Evolutionary conservation across 768 basidiomycete species (phyloP), one percentile per base, ranked within the genome.

Genomic region (Russula vinacea): DNA sequence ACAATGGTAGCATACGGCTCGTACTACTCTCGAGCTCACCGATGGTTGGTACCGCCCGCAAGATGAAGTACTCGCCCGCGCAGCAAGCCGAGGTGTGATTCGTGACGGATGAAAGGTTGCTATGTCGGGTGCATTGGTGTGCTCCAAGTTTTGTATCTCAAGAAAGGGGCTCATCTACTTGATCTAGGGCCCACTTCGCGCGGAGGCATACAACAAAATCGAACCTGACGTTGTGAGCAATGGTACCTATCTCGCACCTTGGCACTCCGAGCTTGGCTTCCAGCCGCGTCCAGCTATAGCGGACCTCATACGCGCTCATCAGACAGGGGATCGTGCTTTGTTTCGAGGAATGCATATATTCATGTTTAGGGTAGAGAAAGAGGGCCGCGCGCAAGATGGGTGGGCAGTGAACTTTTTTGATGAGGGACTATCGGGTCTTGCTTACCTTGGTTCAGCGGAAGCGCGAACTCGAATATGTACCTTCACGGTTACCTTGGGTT

Each of bases 1-100:
- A n/a, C n/a, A n/a, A n/a, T n/a, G n/a, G n/a, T n/a, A n/a, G n/a
- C n/a, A n/a, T n/a, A n/a, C n/a, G n/a, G n/a, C 77, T 3, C 74
- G 79, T 68, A 83, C 87, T 0, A 83, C 86, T 67, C 75, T 99
- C 7, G 97, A 98, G 74, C 77, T 98, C n/a, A 94, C 94, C 0
- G 97, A 99, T 72, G 97, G 97, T 17, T 99, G 97, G 97, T 99
- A 99, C 70, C 78, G 87, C 33, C 78, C 98, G 8, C 84, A 85
- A 16, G 97, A 98, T 74, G 75, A 76, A 22, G 83, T 89, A 3
- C 78, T 99, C 24, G 80, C 80, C 2, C 81, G 88, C 50, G 95
- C 92, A 1, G 75, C 90, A 9, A 78, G 79, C 52, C 81, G 80
- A 29, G 87, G 90, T 0, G 78, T 81, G 52, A 81, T 99, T 52